Base-by-base conservation (phyloP, 257 asterid species). In the Solanum bulbocastanum region DNA sequence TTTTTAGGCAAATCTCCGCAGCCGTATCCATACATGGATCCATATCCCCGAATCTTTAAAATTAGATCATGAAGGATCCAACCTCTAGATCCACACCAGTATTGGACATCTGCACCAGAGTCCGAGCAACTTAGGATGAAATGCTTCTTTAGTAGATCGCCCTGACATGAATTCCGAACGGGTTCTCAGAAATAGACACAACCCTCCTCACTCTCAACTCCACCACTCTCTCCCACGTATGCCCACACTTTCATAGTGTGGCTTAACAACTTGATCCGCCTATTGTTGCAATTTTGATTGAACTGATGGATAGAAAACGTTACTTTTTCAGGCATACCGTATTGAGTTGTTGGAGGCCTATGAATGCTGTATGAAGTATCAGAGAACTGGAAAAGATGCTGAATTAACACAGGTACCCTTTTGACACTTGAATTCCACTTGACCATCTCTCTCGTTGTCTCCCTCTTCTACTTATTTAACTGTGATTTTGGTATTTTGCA, bases 331-430 rank as follows among this genome's bases (percentile, higher is more conserved):
- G 98, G 96, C 98, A 89, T 97, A 94, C 89, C 96, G 93, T 36
- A 93, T 91, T 85, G 99, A 97, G 89, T 93, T 97, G 84, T 86
- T 93, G 94, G 99, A 97, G 93, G 99, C 99, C 39, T 93, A 92
- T 82, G 98, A 95, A 40, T 96, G 99, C 91, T 97, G 99, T 91
- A 90, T 91, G 96, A 95, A 95, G 86, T 97, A 95, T 87, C 91
- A 91, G 91, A 91, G 93, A 87, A 95, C 95, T 35, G 98, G 99
- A 86, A 96, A 92, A 90, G 98, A 94, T 91, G 99, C 98, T 71
- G 99, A 95, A 94, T 94, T 97, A 86, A 97, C 96, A 78, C 99
- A 97, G 99, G 99, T 97, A 94, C 76, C 44, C 12, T 72, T 83
- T 71, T 30, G 42, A 82, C 85, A 82, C 66, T 46, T 76, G 4